A percentile compares a stretch with the other conserved stretches of the same genome.
phyloP scores from a whole-genome alignment of 192 early-diverging fungal species.

The Blastocladiella britannica region DNA sequence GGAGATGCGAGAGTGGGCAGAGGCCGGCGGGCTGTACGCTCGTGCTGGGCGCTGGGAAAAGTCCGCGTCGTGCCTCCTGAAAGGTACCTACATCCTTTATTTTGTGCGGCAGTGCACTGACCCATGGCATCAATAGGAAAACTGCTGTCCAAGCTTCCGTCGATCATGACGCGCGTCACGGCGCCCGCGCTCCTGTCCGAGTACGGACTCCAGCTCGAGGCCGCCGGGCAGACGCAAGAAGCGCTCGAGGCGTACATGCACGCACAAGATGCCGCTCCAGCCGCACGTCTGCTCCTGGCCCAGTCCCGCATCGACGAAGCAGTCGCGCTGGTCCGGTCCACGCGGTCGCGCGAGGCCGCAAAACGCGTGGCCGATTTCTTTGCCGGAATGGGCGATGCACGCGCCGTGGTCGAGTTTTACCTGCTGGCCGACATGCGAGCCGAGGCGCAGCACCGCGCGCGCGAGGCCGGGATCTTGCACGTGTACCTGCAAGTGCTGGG shows the following conservation, averaged over 20 bases:
- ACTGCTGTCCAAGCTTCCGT: constrained; percentile 10
- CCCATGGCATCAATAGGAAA: no score
- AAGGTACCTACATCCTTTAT: no score
- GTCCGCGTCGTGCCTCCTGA: constrained; percentile 26
- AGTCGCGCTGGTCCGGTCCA: constrained; percentile 21
- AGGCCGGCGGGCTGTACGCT: constrained; percentile 23
- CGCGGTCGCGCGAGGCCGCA: constrained; percentile 25
- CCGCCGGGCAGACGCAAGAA: constrained; percentile 18
- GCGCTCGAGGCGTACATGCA: constrained; percentile 27
- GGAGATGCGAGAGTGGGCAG: constrained; percentile 21
- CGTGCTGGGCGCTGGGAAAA: constrained; percentile 20
- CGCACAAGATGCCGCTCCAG: constrained; percentile 25
- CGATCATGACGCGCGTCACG: neutral
- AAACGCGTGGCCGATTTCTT: constrained; percentile 25
- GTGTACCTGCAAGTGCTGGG: constrained; percentile 14
- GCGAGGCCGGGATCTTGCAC: constrained; percentile 5
- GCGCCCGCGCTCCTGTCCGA: constrained; percentile 5
- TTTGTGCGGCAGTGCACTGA: no score
- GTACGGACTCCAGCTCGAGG: constrained; percentile 15
- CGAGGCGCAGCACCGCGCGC: constrained; percentile 33
- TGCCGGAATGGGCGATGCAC: constrained; percentile 18
- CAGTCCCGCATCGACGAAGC: constrained; percentile 12
- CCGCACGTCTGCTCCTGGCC: constrained; percentile 23
- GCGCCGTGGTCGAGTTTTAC: constrained; percentile 31
- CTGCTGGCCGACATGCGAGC: constrained; percentile 29